Evolutionary conservation across 768 basidiomycete genomes (phyloP), one percentile per base, ranked within the genome.

Genomic region (Hericium coralloides): DNA sequence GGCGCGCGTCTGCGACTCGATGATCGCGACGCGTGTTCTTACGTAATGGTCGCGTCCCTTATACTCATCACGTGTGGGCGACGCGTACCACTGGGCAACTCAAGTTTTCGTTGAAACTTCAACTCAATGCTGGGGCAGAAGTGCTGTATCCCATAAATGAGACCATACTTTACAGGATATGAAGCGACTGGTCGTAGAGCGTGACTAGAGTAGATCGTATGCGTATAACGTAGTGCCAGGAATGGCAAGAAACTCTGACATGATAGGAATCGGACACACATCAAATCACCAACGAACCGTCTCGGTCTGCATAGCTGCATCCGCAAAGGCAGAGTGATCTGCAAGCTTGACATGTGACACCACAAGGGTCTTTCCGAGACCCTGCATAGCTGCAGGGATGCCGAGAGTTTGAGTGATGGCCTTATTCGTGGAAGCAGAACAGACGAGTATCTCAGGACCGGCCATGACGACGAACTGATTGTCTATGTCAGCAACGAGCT

Each of bases 251-350:
- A 31, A 31, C 0, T 31, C 31, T 31, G 31, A 31, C 6, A 31
- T 31, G 31, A 31, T 8, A 31, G 5, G 31, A 31, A 31, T n/a
- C n/a, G n/a, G n/a, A 8, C 31, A 31, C 8, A 31, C 31, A 31
- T 31, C 31, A 9, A 31, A 31, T 25, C 66, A 65, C 77, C 75
- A 79, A 22, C 72, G 66, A 50, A 69, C 66, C 45, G 64, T 64
- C 63, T 79, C 76, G 17, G 76, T 76, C 49, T 73, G 69, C 17
- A 68, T 54, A 3, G 62, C 62, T 2, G 60, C 60, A 15, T 63
- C 60, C 8, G 60, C 60, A 31, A 55, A 63, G 17, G 57, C 62
- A 10, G 50, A 55, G 14, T 56, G 41, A 52, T 61, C 53, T 37
- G 26, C 55, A 26, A 63, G 54, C 55, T 56, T 45, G n/a, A 63